Percentiles rank a stretch among this genome's conserved stretches.
These are phyloP conservation scores for Colletotrichum cereale DNA, from an alignment of 2,329 filamentous ascomycete genomes.

Conservation along the genomic window DNA sequence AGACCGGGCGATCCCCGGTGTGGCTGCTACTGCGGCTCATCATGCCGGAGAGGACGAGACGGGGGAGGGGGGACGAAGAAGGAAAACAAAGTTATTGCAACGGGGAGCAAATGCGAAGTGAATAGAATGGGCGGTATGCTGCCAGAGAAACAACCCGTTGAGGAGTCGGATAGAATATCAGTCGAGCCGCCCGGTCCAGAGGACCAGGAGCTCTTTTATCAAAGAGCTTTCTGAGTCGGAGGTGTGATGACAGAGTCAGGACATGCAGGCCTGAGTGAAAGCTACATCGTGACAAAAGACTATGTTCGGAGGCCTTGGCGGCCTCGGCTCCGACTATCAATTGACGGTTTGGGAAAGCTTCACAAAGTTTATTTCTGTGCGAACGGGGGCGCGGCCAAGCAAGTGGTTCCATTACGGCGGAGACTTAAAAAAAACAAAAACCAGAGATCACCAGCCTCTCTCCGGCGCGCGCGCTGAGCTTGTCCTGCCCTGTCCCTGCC, in stretches of 20 bases:
- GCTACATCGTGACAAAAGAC: too few relatives aligned
- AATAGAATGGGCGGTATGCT: constrained; percentile 23
- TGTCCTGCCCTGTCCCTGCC: too few relatives aligned
- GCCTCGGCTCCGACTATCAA: constrained; percentile 29
- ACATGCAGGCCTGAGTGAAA: too few relatives aligned
- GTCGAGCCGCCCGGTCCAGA: neutral
- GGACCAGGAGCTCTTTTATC: neutral
- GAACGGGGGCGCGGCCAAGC: too few relatives aligned
- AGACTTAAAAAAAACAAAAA: too few relatives aligned
- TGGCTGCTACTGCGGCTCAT: constrained; percentile 12
- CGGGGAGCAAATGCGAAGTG: constrained; percentile 3
- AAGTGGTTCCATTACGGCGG: too few relatives aligned
- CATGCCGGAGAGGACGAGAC: neutral
- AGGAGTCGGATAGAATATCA: neutral
- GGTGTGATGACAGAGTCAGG: constrained; percentile 18
- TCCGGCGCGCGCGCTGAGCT: too few relatives aligned
- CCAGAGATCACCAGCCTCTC: too few relatives aligned
- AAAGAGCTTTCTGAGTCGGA: constrained; percentile 7
- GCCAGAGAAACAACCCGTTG: constrained; percentile 32
- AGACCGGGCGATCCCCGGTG: constrained; percentile 11
- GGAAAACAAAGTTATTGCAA: constrained; percentile 6
- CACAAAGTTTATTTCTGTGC: constrained; percentile 29
- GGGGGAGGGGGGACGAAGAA: neutral
- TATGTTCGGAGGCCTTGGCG: constrained; percentile 13
- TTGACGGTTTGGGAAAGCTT: constrained; percentile 19